Conservation (phyloP, 129 eudicot genomes). For the Chrysanthemum makinoi region DNA sequence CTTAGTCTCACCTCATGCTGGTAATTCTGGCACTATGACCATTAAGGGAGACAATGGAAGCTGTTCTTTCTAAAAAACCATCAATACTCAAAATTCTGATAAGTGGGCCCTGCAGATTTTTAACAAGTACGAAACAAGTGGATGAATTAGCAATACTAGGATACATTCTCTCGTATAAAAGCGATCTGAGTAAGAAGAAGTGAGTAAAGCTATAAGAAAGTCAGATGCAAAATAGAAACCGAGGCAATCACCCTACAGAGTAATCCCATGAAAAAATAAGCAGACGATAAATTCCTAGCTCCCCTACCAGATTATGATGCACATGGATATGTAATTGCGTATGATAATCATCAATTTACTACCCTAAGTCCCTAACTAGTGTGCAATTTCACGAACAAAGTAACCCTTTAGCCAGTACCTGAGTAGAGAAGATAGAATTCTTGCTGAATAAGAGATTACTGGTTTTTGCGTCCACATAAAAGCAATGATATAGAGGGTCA, state of each 20-base stretch:
- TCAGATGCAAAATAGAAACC: too few species aligned
- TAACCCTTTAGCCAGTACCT: slow-evolving; percentile 44
- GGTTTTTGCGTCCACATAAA: slow-evolving; percentile 33
- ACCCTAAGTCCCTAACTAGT: neutral
- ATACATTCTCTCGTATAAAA: too few species aligned
- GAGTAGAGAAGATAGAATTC: slow-evolving; percentile 46
- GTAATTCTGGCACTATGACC: slow-evolving; percentile 78
- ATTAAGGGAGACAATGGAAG: slow-evolving; percentile 31
- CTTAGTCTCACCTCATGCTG: slow-evolving; percentile 65
- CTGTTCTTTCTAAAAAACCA: slow-evolving; percentile 29
- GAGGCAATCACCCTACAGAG: too few species aligned
- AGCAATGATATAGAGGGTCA: slow-evolving; percentile 47
- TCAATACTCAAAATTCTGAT: slow-evolving; percentile 38
- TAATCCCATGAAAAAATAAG: slow-evolving; percentile 4
- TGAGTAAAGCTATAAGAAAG: too few species aligned
- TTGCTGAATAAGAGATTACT: slow-evolving; percentile 46
- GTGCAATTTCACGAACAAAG: slow-evolving; percentile 14
- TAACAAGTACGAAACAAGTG: slow-evolving; percentile 16
- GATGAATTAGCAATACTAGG: neutral
- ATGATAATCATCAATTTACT: slow-evolving; percentile 17
- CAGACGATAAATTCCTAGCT: neutral
- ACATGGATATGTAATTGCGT: neutral
- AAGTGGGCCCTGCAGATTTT: slow-evolving; percentile 53
- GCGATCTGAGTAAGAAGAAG: too few species aligned
- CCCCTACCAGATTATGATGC: slow-evolving; percentile 18